Evolutionary conservation across 2,329 filamentous ascomycete genomes (phyloP), one percentile per base, ranked within the genome.

Genomic region (Cladosporium sp.): DNA sequence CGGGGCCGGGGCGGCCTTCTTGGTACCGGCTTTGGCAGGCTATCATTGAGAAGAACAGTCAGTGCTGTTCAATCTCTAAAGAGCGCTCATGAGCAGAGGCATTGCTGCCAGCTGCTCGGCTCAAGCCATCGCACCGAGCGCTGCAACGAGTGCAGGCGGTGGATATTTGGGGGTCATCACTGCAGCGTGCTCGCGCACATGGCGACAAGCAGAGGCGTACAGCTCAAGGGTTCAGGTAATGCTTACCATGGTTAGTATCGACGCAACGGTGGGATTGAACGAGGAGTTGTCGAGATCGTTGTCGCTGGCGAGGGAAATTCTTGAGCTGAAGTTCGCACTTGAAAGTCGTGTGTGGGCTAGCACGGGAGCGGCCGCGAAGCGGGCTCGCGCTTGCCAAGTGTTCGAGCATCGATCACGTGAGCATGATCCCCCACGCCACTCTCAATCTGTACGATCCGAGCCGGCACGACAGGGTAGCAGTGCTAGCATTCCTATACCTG

Each of bases 11-110:
- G 94, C 94, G 81, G 90, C 88, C 86, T 97, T 97, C 90, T 97
- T 97, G 52, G 52, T 47, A 74, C 64, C 91, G 73, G 77, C 73
- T 84, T 97, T 99, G 77, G 93, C 90, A 89, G 94, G 91, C 94
- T 97, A 83, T 97, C 92, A 97, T 97, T 94, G 93, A 97, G 93
- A 72, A 91, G 95, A 92, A 94, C 89, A 96, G 91, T 96, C 89
- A 97, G 91, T 88, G 77, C 88, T 91, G 89, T 86, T 88, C 85
- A 88, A 64, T 71, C 91, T 96, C 91, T 95, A 95, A 80, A 87
- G 90, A 94, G 88, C 56, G 32, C 53, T 51, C 83, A 78, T 77
- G 73, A 66, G 72, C 71, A 72, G 35, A 73, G 75, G 76, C 59
- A 81, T 80, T 83, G 79, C 79, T 79, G 79, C 79, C 80, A 66